Evolutionary conservation across 176 grass and related monocot genomes (phyloP).

Genomic region (Bolboschoenus planiculmis): DNA sequence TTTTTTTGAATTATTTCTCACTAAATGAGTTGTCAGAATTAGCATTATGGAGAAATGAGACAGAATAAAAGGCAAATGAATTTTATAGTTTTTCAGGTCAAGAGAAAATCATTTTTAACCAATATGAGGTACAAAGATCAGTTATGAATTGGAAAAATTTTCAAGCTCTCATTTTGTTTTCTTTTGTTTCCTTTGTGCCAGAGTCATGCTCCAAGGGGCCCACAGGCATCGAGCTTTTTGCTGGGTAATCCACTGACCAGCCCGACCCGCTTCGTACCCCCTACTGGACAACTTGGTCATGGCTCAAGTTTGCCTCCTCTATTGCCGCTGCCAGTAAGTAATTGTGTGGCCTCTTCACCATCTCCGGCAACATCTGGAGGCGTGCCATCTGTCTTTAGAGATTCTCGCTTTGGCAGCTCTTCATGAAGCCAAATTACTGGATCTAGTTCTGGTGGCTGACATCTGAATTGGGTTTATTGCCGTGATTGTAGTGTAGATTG

Average conservation of each 20-base stretch:
- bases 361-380: slow-evolving; percentile 76
- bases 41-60: not conserved
- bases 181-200: not conserved
- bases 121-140: not conserved
- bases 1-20: not conserved
- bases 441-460: not conserved
- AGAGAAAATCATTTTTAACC: not conserved
- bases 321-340: slow-evolving; percentile 39
- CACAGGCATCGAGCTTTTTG: not conserved
- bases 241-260: slow-evolving; percentile 44
- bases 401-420: slow-evolving; percentile 26
- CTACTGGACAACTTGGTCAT: slow-evolving; percentile 44
- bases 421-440: not conserved
- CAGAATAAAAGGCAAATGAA: not conserved
- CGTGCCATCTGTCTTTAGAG: slow-evolving; percentile 55
- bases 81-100: not conserved
- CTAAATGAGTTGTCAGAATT: not conserved
- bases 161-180: not conserved
- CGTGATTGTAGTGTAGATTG: not conserved
- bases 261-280: slow-evolving; percentile 45
- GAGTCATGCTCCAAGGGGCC: not conserved
- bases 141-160: not conserved
- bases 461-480: not conserved
- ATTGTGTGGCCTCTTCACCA: slow-evolving; percentile 61
- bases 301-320: slow-evolving; percentile 28